Evolutionary conservation across 2,329 filamentous ascomycete species (phyloP).

Genomic region (Pseudogymnoascus sp.): DNA sequence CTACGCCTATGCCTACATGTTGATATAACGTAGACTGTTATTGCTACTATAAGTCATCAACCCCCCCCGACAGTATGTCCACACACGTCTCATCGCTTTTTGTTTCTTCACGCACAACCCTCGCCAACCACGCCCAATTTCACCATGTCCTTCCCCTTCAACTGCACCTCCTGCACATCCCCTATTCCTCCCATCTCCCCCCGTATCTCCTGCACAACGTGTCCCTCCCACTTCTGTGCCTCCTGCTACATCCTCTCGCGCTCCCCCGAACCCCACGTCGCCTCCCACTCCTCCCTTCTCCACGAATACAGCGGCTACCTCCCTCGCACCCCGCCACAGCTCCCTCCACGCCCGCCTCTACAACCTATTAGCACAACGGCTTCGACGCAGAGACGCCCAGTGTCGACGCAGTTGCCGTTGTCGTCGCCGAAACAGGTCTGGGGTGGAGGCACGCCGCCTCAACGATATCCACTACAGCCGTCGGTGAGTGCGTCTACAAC

Average conservation of each 20-base stretch:
- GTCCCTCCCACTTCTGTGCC: not conserved
- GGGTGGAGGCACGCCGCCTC: not conserved
- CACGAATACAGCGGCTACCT: not conserved
- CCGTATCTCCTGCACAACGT: not conserved
- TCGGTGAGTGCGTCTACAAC: not conserved
- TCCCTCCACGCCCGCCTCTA: not conserved
- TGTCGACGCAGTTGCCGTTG: not conserved
- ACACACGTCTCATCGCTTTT: not conserved
- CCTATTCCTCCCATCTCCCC: not conserved
- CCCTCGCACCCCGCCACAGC: not conserved
- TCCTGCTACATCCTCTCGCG: not conserved
- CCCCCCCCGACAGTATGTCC: not conserved
- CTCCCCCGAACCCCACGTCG: not conserved
- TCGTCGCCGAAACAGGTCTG: not conserved
- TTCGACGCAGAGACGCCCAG: not conserved
- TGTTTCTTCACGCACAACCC: not conserved
- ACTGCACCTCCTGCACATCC: not conserved
- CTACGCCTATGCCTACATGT: not conserved
- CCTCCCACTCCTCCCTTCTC: not conserved
- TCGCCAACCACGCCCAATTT: not conserved
- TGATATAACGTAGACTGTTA: not conserved
- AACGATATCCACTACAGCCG: not conserved
- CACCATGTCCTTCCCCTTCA: not conserved
- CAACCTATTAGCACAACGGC: not conserved
- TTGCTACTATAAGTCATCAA: not conserved